Evolutionary conservation across 768 basidiomycete species (phyloP), one percentile per base, ranked within the genome.

Genomic region (Termitomyces sp.): DNA sequence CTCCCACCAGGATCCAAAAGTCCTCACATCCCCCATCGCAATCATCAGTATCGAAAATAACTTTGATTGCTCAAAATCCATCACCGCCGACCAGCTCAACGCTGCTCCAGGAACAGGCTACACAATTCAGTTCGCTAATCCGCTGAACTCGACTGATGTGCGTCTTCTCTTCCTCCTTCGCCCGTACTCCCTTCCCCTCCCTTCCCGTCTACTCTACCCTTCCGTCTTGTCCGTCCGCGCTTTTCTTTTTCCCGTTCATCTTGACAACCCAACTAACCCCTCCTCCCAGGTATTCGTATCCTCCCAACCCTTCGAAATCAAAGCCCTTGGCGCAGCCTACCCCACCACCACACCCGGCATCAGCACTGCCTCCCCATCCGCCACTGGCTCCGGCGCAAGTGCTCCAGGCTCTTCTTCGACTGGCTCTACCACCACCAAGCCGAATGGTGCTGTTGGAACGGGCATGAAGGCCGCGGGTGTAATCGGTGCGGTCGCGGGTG

Each of bases 281-380:
- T 16, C 13, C 15, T 46, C 16, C 22, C 64, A 91, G 86, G 60
- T 91, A 58, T 90, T 79, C 62, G 85, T 86, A 13, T 67, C 71
- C 40, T 84, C 87, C 32, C 51, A 78, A 58, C 69, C 73, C 4
- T 92, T 92, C 71, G 82, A 85, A 70, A 79, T 92, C 52, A 65
- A 65, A 46, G 33, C 66, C 36, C 45, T 60, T 5, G 66, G 66
- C 20, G 63, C 66, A 8, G 6, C 62, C 11, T 67, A 67, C 53
- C 66, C 66, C n/a, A 55, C 64, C 58, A n/a, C 32, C 20, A 65
- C 66, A 9, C 58, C 58, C 7, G 56, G 45, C 50, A 18, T 45
- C 48, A 5, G 22, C 12, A 18, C 55, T 16, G 12, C 40, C 45
- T 55, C 58, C 28, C 2, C 57, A 15, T 44, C 65, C 50, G 36